Conservation (phyloP, 1,139 yeast genomes). For the Hyphopichia pseudoburtonii region DNA sequence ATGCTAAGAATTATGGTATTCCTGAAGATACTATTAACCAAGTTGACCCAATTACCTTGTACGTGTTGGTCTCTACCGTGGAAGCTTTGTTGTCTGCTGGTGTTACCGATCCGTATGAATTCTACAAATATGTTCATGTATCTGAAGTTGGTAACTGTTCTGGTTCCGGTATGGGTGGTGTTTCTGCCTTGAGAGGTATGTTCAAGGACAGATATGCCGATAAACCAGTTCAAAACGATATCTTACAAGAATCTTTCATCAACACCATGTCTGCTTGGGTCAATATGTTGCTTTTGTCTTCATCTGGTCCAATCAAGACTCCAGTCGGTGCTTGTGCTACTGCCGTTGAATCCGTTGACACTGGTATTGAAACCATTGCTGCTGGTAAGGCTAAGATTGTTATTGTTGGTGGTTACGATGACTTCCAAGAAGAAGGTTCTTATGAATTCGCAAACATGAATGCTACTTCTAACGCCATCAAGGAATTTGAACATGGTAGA, state of each 20-base stretch:
- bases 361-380: constrained; percentile 90
- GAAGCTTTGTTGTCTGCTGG: constrained; percentile 94
- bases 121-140: constrained; percentile 96
- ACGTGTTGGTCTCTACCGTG: constrained; percentile 88
- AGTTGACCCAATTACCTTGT: constrained; percentile 94
- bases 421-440: constrained; percentile 99
- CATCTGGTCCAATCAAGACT: constrained; percentile 99
- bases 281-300: constrained; percentile 91
- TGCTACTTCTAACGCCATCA: constrained; percentile 88
- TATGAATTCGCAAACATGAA: constrained; percentile 98
- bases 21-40: constrained; percentile 89
- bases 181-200: constrained; percentile 94
- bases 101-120: constrained; percentile 96
- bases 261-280: constrained; percentile 99
- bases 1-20: constrained; percentile 92
- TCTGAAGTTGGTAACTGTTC: constrained; percentile 99
- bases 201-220: constrained; percentile 92
- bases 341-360: constrained; percentile 94
- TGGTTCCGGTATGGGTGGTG: constrained; percentile 99
- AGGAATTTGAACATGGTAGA: constrained; percentile 93
- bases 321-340: constrained; percentile 99
- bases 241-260: constrained; percentile 95
- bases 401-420: constrained; percentile 98
- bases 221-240: constrained; percentile 92
- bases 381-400: constrained; percentile 94